A percentile compares a stretch with the other conserved stretches of the same genome.
These are phyloP conservation scores for Climacium dendroides DNA, from an alignment of 225 moss, liverwort and hornwort species.

Conservation along the genomic window DNA sequence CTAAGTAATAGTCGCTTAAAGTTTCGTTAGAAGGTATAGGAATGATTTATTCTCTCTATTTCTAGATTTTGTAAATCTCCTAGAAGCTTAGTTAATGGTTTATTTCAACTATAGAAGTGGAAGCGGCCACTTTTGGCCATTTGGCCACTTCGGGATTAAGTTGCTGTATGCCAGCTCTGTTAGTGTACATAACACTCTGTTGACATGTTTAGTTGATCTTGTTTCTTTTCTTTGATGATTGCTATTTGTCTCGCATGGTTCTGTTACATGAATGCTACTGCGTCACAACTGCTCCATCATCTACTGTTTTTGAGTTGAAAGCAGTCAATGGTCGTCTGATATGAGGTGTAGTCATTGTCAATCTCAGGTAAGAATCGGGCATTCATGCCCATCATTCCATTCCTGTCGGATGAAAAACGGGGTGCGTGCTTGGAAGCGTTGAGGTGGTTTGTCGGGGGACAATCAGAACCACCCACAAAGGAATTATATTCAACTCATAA, in stretches of 20 bases:
- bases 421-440: slow-evolving; percentile 72
- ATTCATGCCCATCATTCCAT: slow-evolving; percentile 50
- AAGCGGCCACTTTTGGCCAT: neutral
- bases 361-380: slow-evolving; percentile 21
- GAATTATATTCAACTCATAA: slow-evolving; percentile 11
- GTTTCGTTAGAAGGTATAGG: neutral
- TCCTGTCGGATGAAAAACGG: slow-evolving; percentile 65
- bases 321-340: neutral
- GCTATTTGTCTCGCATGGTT: neutral
- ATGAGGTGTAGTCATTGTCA: neutral
- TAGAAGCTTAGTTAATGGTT: neutral
- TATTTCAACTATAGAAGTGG: neutral
- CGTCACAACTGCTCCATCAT: neutral
- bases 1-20: neutral
- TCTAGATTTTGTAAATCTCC: neutral
- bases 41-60: neutral
- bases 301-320: neutral
- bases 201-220: neutral
- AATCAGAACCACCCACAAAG: neutral
- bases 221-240: neutral
- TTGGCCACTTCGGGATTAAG: neutral
- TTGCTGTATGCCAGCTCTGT: neutral
- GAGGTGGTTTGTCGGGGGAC: slow-evolving; percentile 17
- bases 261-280: neutral
- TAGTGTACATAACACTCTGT: neutral